Conservation (phyloP, 106 monocot genomes). For the Narthecium ossifragum region DNA sequence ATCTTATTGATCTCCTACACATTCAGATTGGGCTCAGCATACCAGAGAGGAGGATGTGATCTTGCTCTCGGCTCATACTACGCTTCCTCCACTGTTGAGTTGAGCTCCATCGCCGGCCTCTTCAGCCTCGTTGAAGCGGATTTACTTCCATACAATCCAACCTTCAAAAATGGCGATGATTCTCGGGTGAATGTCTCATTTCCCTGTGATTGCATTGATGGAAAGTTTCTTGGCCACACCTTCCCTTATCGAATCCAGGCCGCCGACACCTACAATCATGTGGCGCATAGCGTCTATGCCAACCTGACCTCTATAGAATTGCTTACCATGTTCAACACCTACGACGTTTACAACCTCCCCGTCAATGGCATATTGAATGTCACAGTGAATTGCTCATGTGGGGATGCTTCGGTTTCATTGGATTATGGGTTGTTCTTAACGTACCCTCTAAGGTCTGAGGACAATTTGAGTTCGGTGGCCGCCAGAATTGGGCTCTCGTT, state of each 20-base stretch:
- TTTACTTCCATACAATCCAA: background rate
- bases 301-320: constrained; percentile 2
- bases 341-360: background rate
- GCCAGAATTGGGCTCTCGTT: background rate
- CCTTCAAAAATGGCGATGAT: background rate
- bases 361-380: background rate
- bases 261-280: background rate
- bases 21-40: background rate
- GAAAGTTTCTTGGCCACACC: no score
- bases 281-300: background rate
- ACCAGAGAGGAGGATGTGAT: background rate
- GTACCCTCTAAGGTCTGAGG: constrained; percentile 1
- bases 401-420: background rate
- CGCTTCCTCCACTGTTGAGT: background rate
- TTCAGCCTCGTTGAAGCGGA: background rate
- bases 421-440: constrained; percentile 9
- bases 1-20: background rate
- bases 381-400: constrained; percentile 7
- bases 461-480: constrained; percentile 3
- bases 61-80: background rate
- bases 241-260: background rate
- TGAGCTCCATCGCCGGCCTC: constrained; percentile 5
- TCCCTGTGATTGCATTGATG: background rate
- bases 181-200: background rate
- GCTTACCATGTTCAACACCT: background rate